Evolutionary conservation across 108 stramenopile species (phyloP).

Genomic region (Schizochytrium sp.): DNA sequence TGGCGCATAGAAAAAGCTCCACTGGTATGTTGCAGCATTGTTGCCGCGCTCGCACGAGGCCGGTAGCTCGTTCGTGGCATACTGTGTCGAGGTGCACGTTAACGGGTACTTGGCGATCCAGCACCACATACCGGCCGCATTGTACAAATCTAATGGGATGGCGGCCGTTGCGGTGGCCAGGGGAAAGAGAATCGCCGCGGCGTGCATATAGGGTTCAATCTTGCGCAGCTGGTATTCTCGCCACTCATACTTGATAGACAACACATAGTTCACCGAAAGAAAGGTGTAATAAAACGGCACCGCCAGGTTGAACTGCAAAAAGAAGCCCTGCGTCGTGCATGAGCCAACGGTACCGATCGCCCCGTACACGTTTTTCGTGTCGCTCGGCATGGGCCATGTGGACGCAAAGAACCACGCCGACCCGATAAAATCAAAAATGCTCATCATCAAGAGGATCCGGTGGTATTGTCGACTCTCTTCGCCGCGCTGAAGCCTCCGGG

Average conservation of each 20-base stretch:
- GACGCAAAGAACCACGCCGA: constrained; percentile 23
- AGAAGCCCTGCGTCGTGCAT: constrained; percentile 51
- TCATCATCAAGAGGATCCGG: neutral
- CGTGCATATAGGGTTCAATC: constrained; percentile 37
- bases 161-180: constrained; percentile 26
- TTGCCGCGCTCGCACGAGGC: constrained; percentile 24
- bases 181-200: constrained; percentile 25
- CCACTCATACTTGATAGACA: constrained; percentile 41
- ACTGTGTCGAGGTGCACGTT: constrained; percentile 20
- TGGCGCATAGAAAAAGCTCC: constrained; percentile 41
- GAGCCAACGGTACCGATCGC: constrained; percentile 30
- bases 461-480: neutral
- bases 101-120: constrained; percentile 48
- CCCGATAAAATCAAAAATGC: neutral
- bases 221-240: neutral
- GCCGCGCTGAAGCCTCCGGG: neutral
- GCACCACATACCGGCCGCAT: constrained; percentile 49
- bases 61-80: neutral
- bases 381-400: constrained; percentile 44
- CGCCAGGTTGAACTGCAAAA: constrained; percentile 39
- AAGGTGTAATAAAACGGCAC: constrained; percentile 44
- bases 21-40: constrained; percentile 26
- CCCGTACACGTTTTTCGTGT: constrained; percentile 30
- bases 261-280: constrained; percentile 45
- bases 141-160: constrained; percentile 34